Evolutionary conservation across 2,329 filamentous ascomycete species (phyloP).

Genomic region (Orbilia oligospora): DNA sequence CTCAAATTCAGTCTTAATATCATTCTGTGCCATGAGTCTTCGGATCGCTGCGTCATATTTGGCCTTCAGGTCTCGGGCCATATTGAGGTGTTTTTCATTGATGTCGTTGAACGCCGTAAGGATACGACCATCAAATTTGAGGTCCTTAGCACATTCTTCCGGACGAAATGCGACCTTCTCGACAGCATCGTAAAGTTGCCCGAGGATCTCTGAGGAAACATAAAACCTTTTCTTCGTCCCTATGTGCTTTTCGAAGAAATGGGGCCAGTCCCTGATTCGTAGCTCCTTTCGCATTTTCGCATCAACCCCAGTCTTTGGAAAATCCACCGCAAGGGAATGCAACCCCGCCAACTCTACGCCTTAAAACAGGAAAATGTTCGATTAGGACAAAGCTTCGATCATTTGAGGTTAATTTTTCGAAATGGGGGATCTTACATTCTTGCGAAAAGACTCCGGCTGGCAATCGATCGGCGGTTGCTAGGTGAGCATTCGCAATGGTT

Average conservation of each 20-base stretch:
- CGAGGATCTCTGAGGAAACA: constrained; percentile 73
- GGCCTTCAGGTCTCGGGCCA: constrained; percentile 77
- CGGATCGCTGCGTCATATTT: constrained; percentile 83
- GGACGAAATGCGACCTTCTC: constrained; percentile 78
- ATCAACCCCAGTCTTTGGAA: constrained; percentile 87
- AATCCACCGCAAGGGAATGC: constrained; percentile 94
- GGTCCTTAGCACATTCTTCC: constrained; percentile 70
- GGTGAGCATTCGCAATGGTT: constrained; percentile 84
- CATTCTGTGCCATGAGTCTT: constrained; percentile 86
- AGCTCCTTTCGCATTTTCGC: constrained; percentile 75
- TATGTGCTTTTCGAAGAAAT: constrained; percentile 86
- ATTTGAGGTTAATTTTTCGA: background rate
- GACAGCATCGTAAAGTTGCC: constrained; percentile 79
- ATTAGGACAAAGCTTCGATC: constrained; percentile 16
- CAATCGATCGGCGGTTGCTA: constrained; percentile 80
- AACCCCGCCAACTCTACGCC: constrained; percentile 80
- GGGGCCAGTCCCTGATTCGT: constrained; percentile 61
- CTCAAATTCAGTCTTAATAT: constrained; percentile 89
- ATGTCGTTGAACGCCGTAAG: constrained; percentile 74
- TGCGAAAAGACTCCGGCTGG: constrained; percentile 76
- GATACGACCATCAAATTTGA: constrained; percentile 82
- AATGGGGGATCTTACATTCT: constrained; percentile 73
- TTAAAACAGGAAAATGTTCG: constrained; percentile 63
- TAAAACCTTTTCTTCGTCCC: constrained; percentile 58
- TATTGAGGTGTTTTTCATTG: constrained; percentile 71